Evolutionary conservation across 768 basidiomycete genomes (phyloP).

Genomic region (Paxillus involutus): DNA sequence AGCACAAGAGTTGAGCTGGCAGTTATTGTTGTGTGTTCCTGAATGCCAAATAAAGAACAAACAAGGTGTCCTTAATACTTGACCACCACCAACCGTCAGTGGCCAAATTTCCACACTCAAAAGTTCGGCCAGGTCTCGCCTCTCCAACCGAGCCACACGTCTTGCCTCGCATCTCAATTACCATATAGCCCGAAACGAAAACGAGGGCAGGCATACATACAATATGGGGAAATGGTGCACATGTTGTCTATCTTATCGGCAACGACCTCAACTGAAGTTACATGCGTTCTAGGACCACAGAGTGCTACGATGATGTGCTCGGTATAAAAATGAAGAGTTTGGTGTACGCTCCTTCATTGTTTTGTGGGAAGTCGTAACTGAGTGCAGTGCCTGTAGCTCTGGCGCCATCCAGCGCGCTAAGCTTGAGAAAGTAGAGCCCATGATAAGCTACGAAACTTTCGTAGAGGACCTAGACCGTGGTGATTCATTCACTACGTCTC

Average conservation of each 20-base stretch:
- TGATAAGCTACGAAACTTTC: conserved; percentile 72
- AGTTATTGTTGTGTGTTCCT: conserved; percentile 8
- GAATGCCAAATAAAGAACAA: conserved; percentile 15
- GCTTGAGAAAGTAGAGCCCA: conserved; percentile 62
- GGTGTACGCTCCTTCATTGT: conserved; percentile 52
- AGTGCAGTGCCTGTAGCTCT: conserved; percentile 41
- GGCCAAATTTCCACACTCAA: conserved; percentile 5
- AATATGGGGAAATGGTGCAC: conserved; percentile 75
- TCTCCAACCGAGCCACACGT: conserved; percentile 11
- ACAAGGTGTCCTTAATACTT: conserved; percentile 11
- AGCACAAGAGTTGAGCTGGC: not conserved
- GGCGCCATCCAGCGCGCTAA: conserved; percentile 70
- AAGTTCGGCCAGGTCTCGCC: conserved; percentile 1
- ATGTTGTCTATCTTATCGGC: not conserved
- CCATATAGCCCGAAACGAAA: not conserved
- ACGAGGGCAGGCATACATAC: conserved; percentile 4
- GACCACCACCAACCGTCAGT: conserved; percentile 3
- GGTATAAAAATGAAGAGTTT: conserved; percentile 73
- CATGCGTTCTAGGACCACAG: conserved; percentile 54
- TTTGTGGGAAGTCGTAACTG: not conserved
- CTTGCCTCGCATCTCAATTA: conserved; percentile 20
- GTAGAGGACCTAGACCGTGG: conserved; percentile 76
- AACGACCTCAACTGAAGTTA: not conserved
- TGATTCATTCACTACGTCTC: conserved; percentile 75
- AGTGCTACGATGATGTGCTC: conserved; percentile 72